phyloP scores from a whole-genome alignment of 2,329 filamentous ascomycete genomes.

The Remersonia thermophila region DNA sequence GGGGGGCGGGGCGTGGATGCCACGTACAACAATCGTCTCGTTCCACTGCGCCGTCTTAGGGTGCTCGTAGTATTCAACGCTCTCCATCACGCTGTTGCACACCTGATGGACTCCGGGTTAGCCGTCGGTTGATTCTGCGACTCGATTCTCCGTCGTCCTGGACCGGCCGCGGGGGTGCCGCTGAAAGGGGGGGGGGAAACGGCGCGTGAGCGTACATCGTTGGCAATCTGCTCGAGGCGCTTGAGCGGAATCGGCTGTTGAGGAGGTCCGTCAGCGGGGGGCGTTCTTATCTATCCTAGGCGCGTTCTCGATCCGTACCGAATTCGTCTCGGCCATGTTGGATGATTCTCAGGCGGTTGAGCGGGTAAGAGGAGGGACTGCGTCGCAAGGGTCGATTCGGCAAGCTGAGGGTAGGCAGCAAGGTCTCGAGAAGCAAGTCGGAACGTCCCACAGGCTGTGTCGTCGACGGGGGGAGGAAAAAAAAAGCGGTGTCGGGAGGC shows the following conservation, averaged over 20 bases:
- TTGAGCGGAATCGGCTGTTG: constrained; percentile 64
- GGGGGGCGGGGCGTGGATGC: too few relatives aligned
- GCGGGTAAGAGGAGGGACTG: too few relatives aligned
- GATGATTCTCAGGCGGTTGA: too few relatives aligned
- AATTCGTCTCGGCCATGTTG: constrained; percentile 17
- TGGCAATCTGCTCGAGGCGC: constrained; percentile 73
- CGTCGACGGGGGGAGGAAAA: neutral
- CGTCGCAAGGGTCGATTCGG: too few relatives aligned
- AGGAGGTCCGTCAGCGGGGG: constrained; percentile 5
- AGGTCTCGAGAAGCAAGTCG: too few relatives aligned
- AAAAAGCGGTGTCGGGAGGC: neutral
- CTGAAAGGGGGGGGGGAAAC: neutral
- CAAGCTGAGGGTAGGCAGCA: too few relatives aligned
- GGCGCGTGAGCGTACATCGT: constrained; percentile 49
- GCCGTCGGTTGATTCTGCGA: neutral
- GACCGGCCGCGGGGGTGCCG: neutral
- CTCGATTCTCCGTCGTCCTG: neutral
- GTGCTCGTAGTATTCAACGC: constrained; percentile 74
- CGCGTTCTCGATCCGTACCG: constrained; percentile 7
- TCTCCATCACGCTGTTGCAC: constrained; percentile 65
- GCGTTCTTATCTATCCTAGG: neutral
- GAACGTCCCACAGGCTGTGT: too few relatives aligned
- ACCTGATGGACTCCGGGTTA: constrained; percentile 41
- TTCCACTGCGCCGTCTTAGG: constrained; percentile 80
- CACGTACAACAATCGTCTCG: constrained; percentile 74